phyloP scores from a whole-genome alignment of 192 early-diverging fungal species.

The Oehlia diaphana region DNA sequence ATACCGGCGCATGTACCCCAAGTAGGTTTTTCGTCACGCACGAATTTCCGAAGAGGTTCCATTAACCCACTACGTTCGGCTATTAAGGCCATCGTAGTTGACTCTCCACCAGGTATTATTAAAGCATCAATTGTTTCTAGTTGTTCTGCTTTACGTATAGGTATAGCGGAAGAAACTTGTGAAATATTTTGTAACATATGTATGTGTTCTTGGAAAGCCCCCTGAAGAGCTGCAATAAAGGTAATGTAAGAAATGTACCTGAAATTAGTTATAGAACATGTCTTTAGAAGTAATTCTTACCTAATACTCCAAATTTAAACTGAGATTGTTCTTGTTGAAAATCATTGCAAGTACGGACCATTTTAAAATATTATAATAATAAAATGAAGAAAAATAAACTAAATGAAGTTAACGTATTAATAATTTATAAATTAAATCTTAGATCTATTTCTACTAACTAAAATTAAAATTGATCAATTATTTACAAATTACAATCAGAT shows the following conservation, averaged over 20 bases:
- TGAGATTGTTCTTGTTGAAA: background rate
- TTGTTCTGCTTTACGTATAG: constrained; percentile 72
- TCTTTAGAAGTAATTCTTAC: background rate
- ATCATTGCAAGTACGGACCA: background rate
- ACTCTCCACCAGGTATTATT: constrained; percentile 95
- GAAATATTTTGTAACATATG: constrained; percentile 74
- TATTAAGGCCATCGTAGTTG: constrained; percentile 90
- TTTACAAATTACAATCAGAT: background rate
- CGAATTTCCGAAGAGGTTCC: constrained; percentile 78
- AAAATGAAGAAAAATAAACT: background rate
- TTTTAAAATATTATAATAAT: background rate
- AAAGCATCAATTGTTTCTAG: constrained; percentile 79
- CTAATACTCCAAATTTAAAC: background rate
- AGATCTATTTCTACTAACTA: too few species aligned
- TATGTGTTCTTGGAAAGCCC: constrained; percentile 94
- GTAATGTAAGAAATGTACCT: too few species aligned
- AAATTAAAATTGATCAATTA: background rate
- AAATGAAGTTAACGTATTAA: background rate
- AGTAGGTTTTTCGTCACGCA: constrained; percentile 66
- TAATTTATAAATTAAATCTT: too few species aligned
- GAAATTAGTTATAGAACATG: too few species aligned
- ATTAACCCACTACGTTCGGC: constrained; percentile 84
- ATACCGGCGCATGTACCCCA: constrained; percentile 98
- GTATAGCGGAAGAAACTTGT: constrained; percentile 51
- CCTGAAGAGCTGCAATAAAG: constrained; percentile 75